These are phyloP conservation scores for Wallacemonas collosoma DNA, from an alignment of 208 protist genomes.

Conservation along the genomic window DNA sequence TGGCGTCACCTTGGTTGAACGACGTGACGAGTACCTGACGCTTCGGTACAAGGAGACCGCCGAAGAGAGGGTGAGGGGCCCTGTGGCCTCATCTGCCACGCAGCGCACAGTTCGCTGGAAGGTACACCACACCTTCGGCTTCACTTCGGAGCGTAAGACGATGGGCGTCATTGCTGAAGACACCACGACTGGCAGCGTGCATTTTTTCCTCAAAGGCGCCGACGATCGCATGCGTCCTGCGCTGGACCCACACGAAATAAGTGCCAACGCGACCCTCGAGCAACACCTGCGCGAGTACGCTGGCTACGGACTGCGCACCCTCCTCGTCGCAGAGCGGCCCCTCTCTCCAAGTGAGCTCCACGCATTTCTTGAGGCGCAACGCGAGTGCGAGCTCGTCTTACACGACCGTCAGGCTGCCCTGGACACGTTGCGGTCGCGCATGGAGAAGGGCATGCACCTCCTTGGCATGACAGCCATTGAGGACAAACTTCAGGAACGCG, in stretches of 20 bases:
- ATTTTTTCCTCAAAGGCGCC: conserved; percentile 88
- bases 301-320: conserved; percentile 68
- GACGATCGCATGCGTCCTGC: conserved; percentile 80
- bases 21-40: conserved; percentile 27
- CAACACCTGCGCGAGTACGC: conserved; percentile 61
- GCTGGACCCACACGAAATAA: conserved; percentile 11
- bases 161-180: conserved; percentile 88
- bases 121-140: conserved; percentile 82
- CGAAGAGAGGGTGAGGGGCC: no score
- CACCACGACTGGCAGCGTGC: conserved; percentile 27
- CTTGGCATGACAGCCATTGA: conserved; percentile 97
- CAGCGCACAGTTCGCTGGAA: conserved; percentile 43
- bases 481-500: conserved; percentile 96
- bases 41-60: conserved; percentile 8
- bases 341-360: conserved; percentile 43
- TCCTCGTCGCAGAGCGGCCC: conserved; percentile 70
- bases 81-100: not conserved
- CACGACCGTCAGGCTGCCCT: conserved; percentile 48
- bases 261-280: conserved; percentile 8
- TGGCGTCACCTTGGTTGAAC: conserved; percentile 46
- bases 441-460: conserved; percentile 88
- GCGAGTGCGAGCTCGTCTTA: conserved; percentile 37
- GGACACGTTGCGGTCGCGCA: conserved; percentile 46
- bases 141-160: conserved; percentile 86
- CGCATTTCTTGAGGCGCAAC: conserved; percentile 34